These are phyloP conservation scores for Parathielavia appendiculata DNA, from an alignment of 495 filamentous ascomycete genomes.

Conservation along the genomic window DNA sequence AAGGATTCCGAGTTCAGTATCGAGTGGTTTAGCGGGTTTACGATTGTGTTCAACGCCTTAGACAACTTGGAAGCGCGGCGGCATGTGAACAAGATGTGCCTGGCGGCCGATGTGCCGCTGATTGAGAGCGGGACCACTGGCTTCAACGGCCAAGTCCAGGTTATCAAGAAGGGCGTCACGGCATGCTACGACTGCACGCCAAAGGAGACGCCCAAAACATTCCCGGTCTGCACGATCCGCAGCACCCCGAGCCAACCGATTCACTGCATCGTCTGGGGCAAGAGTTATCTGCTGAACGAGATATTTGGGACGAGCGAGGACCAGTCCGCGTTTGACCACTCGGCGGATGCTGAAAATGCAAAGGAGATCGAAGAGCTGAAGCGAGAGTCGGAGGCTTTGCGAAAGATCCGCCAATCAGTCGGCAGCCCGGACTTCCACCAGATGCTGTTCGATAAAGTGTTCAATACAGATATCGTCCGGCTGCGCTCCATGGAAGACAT, in stretches of 20 bases:
- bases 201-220: constrained; percentile 84
- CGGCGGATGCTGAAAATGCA: constrained; percentile 77
- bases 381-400: constrained; percentile 75
- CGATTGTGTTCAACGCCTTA: constrained; percentile 90
- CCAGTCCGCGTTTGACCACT: constrained; percentile 67
- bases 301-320: constrained; percentile 91
- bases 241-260: constrained; percentile 93
- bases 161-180: constrained; percentile 87
- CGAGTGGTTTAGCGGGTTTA: constrained; percentile 80
- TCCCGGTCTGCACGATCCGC: constrained; percentile 93
- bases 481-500: constrained; percentile 88
- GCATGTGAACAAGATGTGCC: constrained; percentile 96
- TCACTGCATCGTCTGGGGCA: constrained; percentile 99
- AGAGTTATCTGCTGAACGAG: constrained; percentile 91
- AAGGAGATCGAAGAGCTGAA: constrained; percentile 81
- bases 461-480: constrained; percentile 75
- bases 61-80: constrained; percentile 93
- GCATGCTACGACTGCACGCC: constrained; percentile 95
- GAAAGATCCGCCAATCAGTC: constrained; percentile 76
- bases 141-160: constrained; percentile 96
- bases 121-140: constrained; percentile 97
- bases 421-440: constrained; percentile 72
- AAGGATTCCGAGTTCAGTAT: constrained; percentile 89
- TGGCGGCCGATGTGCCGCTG: constrained; percentile 83
- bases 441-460: constrained; percentile 90